Evolutionary conservation across 2,329 filamentous ascomycete genomes (phyloP), one percentile per base, ranked within the genome.

Genomic region (Tolypocladium album): DNA sequence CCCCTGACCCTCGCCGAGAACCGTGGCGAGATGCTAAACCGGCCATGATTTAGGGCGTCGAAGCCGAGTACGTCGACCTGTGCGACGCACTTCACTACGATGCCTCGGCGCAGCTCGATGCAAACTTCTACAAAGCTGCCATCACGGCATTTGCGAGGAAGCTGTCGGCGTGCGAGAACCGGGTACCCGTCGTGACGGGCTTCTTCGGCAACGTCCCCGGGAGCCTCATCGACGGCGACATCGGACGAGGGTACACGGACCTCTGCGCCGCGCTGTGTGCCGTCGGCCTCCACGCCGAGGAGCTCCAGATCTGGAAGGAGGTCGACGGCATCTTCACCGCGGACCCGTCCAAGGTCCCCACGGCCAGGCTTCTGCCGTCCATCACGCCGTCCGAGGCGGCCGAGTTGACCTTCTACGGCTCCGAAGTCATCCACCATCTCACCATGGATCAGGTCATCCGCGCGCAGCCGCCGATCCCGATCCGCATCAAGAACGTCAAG

Each of bases 281-380:
- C 1, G 93, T 99, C 12, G 93, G 92, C 4, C 78, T 95, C n/a
- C 80, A 85, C 67, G 94, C 94, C 0, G 79, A 88, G 59, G 94
- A 99, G 74, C 82, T 99, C 58, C 94, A 99, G 74, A 89, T 99
- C 64, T 97, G 94, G 94, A 99, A 99, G 78, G 94, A 99, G 72
- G 94, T 99, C 8, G 94, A 99, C 73, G 92, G 92, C 61, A 95
- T 97, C 70, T 94, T 96, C 75, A 87, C 83, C 2, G 81, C 82
- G 7, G 93, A 97, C 70, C 92, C 92, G 3, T 85, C 89, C 68
- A 96, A 95, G 75, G 91, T 96, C 38, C 92, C 93, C 3, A 97
- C 93, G 0, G 95, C 94, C n/a, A 83, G 88, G 55, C 80, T 99
- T n/a, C 82, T 99, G 53, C 78, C 87, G 13, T 87, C 88, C 59